Evolutionary conservation across 2,329 filamentous ascomycete genomes (phyloP).

Genomic region (Coniochaeta sp.): DNA sequence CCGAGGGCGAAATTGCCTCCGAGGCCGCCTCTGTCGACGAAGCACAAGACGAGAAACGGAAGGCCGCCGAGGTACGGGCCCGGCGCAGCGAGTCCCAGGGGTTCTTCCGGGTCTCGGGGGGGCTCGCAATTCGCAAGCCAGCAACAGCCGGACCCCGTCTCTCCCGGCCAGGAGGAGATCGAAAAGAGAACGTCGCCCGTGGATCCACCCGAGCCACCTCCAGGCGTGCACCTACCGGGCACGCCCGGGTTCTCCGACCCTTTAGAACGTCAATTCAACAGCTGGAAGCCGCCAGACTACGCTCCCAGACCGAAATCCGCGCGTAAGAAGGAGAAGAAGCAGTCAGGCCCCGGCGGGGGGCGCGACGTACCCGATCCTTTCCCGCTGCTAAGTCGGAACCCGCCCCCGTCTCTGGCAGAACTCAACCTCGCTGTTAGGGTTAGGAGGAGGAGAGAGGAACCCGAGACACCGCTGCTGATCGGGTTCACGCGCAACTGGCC

Average conservation of each 20-base stretch:
- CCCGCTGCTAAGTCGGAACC: not conserved
- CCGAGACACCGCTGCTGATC: constrained; percentile 36
- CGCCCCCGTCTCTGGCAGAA: not conserved
- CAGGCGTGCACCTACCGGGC: not conserved
- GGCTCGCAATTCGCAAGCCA: not conserved
- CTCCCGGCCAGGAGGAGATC: not conserved
- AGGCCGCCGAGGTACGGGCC: not conserved
- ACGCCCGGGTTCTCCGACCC: not conserved
- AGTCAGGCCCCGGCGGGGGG: not conserved
- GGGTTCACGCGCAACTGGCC: constrained; percentile 52
- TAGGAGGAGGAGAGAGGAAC: not conserved
- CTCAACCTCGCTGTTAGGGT: not conserved
- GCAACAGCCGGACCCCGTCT: not conserved
- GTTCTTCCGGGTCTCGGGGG: not conserved
- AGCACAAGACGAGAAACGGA: not conserved
- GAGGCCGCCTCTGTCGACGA: not conserved
- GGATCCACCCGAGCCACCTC: not conserved
- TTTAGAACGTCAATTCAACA: not conserved
- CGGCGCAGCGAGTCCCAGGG: not conserved
- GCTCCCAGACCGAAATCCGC: not conserved
- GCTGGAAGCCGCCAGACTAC: not conserved
- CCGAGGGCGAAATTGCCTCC: not conserved
- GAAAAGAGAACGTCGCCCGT: not conserved
- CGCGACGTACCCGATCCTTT: not conserved
- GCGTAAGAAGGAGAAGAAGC: not conserved